These are phyloP conservation scores for Suhomyces kunorum DNA, from an alignment of 1,139 yeast genomes.

Conservation along the genomic window DNA sequence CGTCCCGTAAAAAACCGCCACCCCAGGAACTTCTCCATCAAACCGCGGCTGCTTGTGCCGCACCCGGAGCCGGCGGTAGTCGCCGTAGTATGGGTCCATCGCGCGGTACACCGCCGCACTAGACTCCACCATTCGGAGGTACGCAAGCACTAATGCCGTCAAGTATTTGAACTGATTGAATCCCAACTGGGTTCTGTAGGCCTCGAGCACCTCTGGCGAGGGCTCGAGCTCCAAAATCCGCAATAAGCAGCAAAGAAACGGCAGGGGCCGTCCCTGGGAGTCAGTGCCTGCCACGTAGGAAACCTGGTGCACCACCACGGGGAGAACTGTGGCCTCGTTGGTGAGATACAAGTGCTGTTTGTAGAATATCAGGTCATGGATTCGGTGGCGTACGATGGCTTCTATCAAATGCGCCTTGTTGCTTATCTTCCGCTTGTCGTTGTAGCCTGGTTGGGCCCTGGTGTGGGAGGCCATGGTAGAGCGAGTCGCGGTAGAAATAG, in stretches of 20 bases:
- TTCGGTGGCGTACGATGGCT: conserved; percentile 67
- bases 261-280: conserved; percentile 54
- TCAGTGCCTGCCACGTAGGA: conserved; percentile 51
- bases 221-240: conserved; percentile 68
- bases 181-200: conserved; percentile 50
- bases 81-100: conserved; percentile 55
- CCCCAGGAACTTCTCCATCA: conserved; percentile 28
- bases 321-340: conserved; percentile 51
- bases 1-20: conserved; percentile 31
- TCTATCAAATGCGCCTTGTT: conserved; percentile 59
- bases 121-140: conserved; percentile 52
- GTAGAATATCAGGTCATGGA: conserved; percentile 69
- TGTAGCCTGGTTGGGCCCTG: conserved; percentile 13
- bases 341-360: conserved; percentile 62
- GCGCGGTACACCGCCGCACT: conserved; percentile 47
- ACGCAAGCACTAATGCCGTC: conserved; percentile 60
- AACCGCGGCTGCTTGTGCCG: conserved; percentile 26
- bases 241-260: conserved; percentile 64
- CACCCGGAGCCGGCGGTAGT: conserved; percentile 52
- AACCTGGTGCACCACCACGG: conserved; percentile 39
- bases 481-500: no score
- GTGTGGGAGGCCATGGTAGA: no score
- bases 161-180: conserved; percentile 63
- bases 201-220: conserved; percentile 48
- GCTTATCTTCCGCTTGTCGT: conserved; percentile 27